Evolutionary conservation across 306 rosid genomes (phyloP), one percentile per base, ranked within the genome.

Genomic region (Pterocarpus santalinus): DNA sequence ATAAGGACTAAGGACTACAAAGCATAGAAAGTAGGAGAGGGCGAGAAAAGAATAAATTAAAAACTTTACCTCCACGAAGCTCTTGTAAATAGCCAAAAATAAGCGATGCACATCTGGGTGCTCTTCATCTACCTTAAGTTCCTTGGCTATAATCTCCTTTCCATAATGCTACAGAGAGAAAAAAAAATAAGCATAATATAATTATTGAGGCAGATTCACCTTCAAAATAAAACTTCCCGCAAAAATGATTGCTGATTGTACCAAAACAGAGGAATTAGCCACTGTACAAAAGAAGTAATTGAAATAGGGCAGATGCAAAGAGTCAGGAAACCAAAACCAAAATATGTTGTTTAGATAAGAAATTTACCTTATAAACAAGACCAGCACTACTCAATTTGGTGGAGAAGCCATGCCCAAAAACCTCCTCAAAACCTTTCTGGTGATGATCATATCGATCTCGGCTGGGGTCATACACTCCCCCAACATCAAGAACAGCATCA

Each of bases 331-430:
- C 62, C 60, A 10, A 16, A 30, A 5, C 52, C 41, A 80, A 32
- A 86, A 34, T 35, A 11, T 32, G 32, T 46, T 47, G 30, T 74
- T 35, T 63, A 57, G 17, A 46, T 63, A 58, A 85, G 46, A 79
- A 61, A 32, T 34, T 30, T 75, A 96, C 99, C 97, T 93, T 96
- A 70, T 90, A 96, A 74, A 93, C 94, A 82, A 96, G 92, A 62
- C 99, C 99, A 69, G 98, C 99, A 73, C 98, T 96, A 28, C 99
- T 96, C 11, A 96, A 92, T 83, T 96, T 96, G 46, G 98, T 93
- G 58, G 90, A 86, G 86, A 96, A 93, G 69, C 98, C 97, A 74
- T 92, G 92, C 4, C 97, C 97, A 76, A 96, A 96, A 81, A 86
- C 87, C 90, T 93, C 99, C 51, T 72, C 92, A 86, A 96, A 96